These are phyloP conservation scores for Coniferiporia weirii DNA, from an alignment of 1,284 basidiomycete species.

Conservation along the genomic window DNA sequence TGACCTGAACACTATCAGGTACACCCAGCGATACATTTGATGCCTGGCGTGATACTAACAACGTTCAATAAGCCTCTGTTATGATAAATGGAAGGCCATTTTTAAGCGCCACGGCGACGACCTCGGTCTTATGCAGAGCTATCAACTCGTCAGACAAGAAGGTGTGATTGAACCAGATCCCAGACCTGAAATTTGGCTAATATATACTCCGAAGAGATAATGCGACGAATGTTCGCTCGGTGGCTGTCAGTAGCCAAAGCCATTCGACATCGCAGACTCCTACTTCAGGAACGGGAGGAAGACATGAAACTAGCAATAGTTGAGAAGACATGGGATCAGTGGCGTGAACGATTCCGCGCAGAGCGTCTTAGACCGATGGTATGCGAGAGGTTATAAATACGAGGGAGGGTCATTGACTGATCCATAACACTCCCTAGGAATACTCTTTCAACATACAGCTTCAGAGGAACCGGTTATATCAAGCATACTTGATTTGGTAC, in stretches of 20 bases:
- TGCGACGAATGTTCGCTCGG: slow-evolving; percentile 61
- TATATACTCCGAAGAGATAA: slow-evolving; percentile 43
- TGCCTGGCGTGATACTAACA: too few species aligned
- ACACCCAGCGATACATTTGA: neutral
- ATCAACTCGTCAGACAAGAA: slow-evolving; percentile 70
- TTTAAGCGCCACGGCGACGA: slow-evolving; percentile 61
- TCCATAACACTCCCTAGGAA: slow-evolving; percentile 40
- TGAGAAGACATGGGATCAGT: slow-evolving; percentile 64
- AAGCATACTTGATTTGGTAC: slow-evolving; percentile 67
- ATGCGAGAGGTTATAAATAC: slow-evolving; percentile 25
- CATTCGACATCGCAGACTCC: slow-evolving; percentile 49
- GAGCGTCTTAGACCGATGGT: slow-evolving; percentile 61
- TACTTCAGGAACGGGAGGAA: slow-evolving; percentile 56
- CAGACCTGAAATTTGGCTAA: neutral
- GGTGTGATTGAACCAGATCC: slow-evolving; percentile 35
- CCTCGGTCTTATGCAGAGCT: slow-evolving; percentile 73
- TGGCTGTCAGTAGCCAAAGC: slow-evolving; percentile 61
- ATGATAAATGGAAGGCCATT: slow-evolving; percentile 58
- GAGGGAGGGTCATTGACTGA: neutral
- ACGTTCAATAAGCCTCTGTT: slow-evolving; percentile 3
- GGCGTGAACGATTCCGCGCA: slow-evolving; percentile 64
- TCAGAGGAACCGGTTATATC: slow-evolving; percentile 54
- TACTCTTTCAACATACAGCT: slow-evolving; percentile 50
- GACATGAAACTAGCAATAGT: slow-evolving; percentile 49
- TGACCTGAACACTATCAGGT: slow-evolving; percentile 45